Conservation (phyloP, 768 basidiomycete genomes). For the Lyophyllum decastes region DNA sequence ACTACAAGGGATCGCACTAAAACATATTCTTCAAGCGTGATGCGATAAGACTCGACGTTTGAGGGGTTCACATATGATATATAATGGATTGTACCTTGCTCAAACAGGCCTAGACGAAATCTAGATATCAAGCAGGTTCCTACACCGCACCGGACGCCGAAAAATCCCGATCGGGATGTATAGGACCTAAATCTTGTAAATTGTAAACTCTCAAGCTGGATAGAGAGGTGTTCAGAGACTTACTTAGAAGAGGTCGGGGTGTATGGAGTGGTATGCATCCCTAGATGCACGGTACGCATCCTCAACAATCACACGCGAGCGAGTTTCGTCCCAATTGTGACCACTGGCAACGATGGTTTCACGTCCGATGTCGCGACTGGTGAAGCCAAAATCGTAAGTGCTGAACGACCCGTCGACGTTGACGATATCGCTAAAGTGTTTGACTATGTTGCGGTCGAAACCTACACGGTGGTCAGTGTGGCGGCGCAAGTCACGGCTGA, state of each 20-base stretch:
- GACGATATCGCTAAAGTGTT: slow-evolving; percentile 34
- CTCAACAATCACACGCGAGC: slow-evolving; percentile 27
- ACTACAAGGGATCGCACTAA: too few species aligned
- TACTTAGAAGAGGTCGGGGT: slow-evolving; percentile 4
- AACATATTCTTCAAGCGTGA: too few species aligned
- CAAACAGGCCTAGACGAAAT: too few species aligned
- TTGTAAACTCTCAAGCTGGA: too few species aligned
- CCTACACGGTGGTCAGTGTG: slow-evolving; percentile 36
- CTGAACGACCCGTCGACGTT: slow-evolving; percentile 37
- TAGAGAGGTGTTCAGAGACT: neutral
- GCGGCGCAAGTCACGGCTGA: slow-evolving; percentile 41
- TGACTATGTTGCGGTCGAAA: slow-evolving; percentile 36
- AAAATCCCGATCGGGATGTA: too few species aligned
- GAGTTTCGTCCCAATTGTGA: slow-evolving; percentile 36
- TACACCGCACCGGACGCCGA: too few species aligned
- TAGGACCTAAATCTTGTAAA: too few species aligned
- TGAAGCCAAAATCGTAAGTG: slow-evolving; percentile 39
- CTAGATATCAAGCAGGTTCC: too few species aligned
- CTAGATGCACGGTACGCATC: slow-evolving; percentile 31
- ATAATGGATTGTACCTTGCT: too few species aligned
- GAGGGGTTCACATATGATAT: too few species aligned
- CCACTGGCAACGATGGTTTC: slow-evolving; percentile 31
- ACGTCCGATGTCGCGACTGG: slow-evolving; percentile 34
- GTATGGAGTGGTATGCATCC: slow-evolving; percentile 18
- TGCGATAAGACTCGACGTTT: too few species aligned